These are phyloP conservation scores for Cucumis hystrix DNA, from an alignment of 306 rosid species.

Conservation along the genomic window DNA sequence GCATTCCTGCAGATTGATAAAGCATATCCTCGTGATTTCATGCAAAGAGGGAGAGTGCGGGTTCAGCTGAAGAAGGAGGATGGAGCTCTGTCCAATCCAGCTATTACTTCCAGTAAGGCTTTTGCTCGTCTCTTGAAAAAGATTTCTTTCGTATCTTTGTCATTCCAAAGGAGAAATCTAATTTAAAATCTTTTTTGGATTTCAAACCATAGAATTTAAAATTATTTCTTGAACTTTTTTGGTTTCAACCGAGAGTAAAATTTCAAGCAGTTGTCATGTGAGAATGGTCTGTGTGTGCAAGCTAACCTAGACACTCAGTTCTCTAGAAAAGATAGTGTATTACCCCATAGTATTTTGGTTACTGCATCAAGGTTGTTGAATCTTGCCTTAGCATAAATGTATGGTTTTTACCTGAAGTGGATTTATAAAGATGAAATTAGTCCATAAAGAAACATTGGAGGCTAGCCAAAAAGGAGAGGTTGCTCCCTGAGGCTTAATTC, in stretches of 20 bases:
- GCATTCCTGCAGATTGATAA: slow-evolving; percentile 38
- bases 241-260: no score
- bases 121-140: neutral
- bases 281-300: no score
- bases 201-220: no score
- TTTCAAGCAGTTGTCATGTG: no score
- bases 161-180: no score
- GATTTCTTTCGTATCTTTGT: no score
- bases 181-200: no score
- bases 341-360: neutral
- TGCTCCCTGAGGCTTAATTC: neutral
- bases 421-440: neutral
- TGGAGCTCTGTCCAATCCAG: slow-evolving; percentile 54
- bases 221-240: no score
- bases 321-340: neutral
- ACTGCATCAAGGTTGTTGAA: neutral
- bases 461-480: neutral
- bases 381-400: neutral
- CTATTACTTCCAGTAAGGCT: slow-evolving; percentile 55
- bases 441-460: neutral
- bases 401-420: neutral
- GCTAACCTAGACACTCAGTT: no score
- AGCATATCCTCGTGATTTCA: slow-evolving; percentile 88
- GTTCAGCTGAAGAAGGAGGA: slow-evolving; percentile 66
- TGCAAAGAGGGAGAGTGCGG: slow-evolving; percentile 85